phyloP scores from a whole-genome alignment of 805 yeast genomes.

The Yamadazyma nakazawae region DNA sequence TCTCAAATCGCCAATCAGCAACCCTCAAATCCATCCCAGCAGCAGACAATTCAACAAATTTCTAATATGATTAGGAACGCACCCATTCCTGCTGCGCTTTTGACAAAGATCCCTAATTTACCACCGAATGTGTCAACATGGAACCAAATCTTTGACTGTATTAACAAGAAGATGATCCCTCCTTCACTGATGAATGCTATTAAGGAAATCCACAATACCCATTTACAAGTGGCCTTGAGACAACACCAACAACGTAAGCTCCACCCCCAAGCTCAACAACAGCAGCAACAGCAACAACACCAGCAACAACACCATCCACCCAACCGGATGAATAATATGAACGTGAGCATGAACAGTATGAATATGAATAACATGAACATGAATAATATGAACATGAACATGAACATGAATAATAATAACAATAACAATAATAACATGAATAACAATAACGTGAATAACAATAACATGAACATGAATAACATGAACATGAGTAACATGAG shows the following conservation, averaged over 20 bases:
- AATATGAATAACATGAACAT: constrained; percentile 10
- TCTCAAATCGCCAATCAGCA: neutral
- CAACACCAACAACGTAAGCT: constrained; percentile 45
- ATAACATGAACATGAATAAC: constrained; percentile 10
- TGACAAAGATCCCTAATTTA: constrained; percentile 66
- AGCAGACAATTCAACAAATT: constrained; percentile 36
- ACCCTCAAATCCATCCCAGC: neutral
- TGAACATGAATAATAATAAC: constrained; percentile 15
- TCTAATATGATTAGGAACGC: constrained; percentile 50
- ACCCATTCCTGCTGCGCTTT: constrained; percentile 68
- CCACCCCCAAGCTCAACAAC: constrained; percentile 14
- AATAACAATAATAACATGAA: constrained; percentile 1
- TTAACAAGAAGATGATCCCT: constrained; percentile 56
- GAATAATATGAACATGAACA: constrained; percentile 12
- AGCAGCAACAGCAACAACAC: constrained; percentile 11
- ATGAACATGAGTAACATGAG: constrained; percentile 11
- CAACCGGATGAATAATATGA: constrained; percentile 15
- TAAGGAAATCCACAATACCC: constrained; percentile 65
- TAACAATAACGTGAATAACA: constrained; percentile 4
- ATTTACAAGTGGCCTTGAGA: constrained; percentile 54
- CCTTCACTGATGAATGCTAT: constrained; percentile 56
- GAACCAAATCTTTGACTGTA: constrained; percentile 68
- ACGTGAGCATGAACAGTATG: neutral
- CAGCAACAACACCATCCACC: neutral
- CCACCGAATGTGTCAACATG: constrained; percentile 81